These are phyloP conservation scores for Cryptococcus depauperatus DNA, from an alignment of 1,284 basidiomycete species.

Conservation along the genomic window DNA sequence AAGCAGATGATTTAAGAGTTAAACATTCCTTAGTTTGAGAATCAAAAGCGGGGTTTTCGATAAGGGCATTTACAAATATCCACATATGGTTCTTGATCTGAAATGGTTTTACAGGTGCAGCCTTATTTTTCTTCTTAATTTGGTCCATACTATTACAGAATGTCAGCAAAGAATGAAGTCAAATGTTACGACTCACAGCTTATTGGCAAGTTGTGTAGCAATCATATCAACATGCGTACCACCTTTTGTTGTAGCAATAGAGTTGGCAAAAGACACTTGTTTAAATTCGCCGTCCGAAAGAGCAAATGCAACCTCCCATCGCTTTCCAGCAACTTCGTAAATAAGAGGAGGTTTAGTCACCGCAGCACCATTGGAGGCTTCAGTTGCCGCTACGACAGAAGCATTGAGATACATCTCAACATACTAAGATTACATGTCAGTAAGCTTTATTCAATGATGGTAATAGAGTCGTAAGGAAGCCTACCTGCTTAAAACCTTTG, in stretches of 20 bases:
- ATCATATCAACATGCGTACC: slow-evolving; percentile 88
- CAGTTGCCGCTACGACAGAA: slow-evolving; percentile 50
- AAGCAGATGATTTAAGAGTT: slow-evolving; percentile 80
- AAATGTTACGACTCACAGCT: slow-evolving; percentile 45
- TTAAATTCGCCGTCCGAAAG: slow-evolving; percentile 79
- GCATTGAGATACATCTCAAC: slow-evolving; percentile 85
- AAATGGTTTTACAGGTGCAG: slow-evolving; percentile 77
- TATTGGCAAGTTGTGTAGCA: slow-evolving; percentile 82
- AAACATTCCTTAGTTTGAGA: slow-evolving; percentile 98
- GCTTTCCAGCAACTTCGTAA: slow-evolving; percentile 65
- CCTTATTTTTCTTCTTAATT: slow-evolving; percentile 96
- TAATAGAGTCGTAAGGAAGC: slow-evolving; percentile 2
- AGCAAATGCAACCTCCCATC: slow-evolving; percentile 96
- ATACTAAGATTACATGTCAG: slow-evolving; percentile 49
- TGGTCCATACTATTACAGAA: slow-evolving; percentile 51
- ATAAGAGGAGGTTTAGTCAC: slow-evolving; percentile 69
- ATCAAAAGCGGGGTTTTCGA: slow-evolving; percentile 98
- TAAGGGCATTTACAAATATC: slow-evolving; percentile 93
- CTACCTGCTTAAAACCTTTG: slow-evolving; percentile 81
- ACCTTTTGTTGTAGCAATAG: slow-evolving; percentile 93
- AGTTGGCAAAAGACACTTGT: slow-evolving; percentile 96
- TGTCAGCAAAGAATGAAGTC: slow-evolving; percentile 1
- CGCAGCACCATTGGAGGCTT: slow-evolving; percentile 65
- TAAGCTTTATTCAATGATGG: neutral
- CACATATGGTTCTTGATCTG: slow-evolving; percentile 98